Evolutionary conservation across 768 basidiomycete species (phyloP), one percentile per base, ranked within the genome.

Genomic region (Suillus hirtellus): DNA sequence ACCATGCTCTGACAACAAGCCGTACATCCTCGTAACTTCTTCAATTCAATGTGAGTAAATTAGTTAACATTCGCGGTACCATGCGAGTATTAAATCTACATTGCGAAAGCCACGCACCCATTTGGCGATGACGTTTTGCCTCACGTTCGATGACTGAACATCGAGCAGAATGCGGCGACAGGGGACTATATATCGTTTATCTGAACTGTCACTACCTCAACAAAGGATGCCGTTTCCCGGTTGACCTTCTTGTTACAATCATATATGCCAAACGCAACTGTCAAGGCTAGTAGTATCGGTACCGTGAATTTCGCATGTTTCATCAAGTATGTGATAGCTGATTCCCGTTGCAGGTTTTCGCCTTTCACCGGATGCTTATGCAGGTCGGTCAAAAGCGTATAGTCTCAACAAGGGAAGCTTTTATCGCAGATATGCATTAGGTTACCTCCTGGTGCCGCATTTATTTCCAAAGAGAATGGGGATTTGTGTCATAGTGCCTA

Each of bases 11-110:
- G 56, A 42, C 40, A 42, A 31, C 38, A 42, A 58, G 21, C 14
- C 9, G 37, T 15, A 24, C 21, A 27, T 40, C 17, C 38, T 40
- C 24, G 55, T 40, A 24, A 24, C 24, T 27, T 31, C 24, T 31
- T 58, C 55, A 19, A 8, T 58, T 27, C 38, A 42, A 58, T 38
- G 56, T 58, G 56, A 58, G 56, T 58, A 58, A 58, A 58, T 58
- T 27, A 19, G 27, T 9, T 58, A 40, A 58, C 27, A 31, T 17
- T 31, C 24, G 40, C 56, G 17, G 24, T 42, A 58, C 27, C 56
- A 42, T 58, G 56, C 27, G 56, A 42, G 56, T 17, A 58, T 27
- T 12, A 19, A 27, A 27, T 58, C 24, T 10, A 56, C 15, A 40
- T 7, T 12, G 40, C 40, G 17, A 17, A 27, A 19, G 56, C 14